Base-by-base conservation (phyloP, 73 alveolate species). In the Urostyla sp. region DNA sequence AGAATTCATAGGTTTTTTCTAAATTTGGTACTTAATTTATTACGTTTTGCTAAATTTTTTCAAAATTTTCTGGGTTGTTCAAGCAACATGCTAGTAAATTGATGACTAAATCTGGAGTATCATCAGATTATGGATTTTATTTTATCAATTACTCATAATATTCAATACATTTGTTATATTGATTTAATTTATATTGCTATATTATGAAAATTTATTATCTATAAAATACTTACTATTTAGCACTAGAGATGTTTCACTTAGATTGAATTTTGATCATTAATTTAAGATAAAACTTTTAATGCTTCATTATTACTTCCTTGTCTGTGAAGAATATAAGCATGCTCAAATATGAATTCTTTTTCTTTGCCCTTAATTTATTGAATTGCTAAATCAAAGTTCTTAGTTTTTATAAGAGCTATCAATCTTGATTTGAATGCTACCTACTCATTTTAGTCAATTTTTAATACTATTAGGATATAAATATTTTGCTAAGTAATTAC, bases 251-350 rank as follows among this genome's bases (percentile, higher is more conserved):
- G 80, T 46, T 66, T 66, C 46, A 44, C 66, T 4, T 28, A 3
- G 6, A 3, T 43, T 18, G 66, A 40, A 7, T 66, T 63, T 48
- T 66, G 27, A n/a, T 45, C 66, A 16, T 32, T 54, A 43, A 10
- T 43, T 16, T 20, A 43, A 24, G 34, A 16, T 11, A 66, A 28
- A 4, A 28, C 48, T 4, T 38, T 4, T 11, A 48, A 23, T 7
- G 84, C 84, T 40, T 69, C 72, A 35, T 69, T 48, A 56, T 69
- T 69, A 24, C 50, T 48, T 32, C 84, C 84, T 35, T 45, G 16
- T 50, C 84, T 69, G 58, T 69, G 84, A 3, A 69, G 55, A 1
- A 48, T 38, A 48, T 69, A 69, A n/a, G 84, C 84, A 48, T 69
- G 44, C 53, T 69, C 84, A 32, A 48, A 69, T 48, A 55, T 10